Base-by-base conservation (phyloP, 108 stramenopile genomes). In the Schizochytrium sp. region DNA sequence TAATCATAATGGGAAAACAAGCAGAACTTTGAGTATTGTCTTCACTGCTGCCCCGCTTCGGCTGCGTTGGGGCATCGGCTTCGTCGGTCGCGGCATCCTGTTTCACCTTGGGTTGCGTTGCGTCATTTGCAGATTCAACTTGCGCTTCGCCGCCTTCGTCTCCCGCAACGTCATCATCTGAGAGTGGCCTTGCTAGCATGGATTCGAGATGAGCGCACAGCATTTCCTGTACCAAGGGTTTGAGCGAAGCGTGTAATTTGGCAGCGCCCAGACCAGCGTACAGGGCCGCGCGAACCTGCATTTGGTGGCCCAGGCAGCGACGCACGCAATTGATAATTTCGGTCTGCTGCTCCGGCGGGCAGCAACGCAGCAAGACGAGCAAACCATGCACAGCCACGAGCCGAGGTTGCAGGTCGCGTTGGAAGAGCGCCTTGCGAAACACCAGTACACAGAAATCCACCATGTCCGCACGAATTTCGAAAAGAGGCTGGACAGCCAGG, bases 351-450 rank as follows among this genome's bases (percentile, higher is more conserved):
- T 83, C 76, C 6, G 4, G 12, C 12, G 45, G 10, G 25, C 48
- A 53, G 51, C 76, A 83, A 45, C 76, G 76, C 3, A 83, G 51
- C 10, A 83, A 23, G 48, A 83, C 23, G 1, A 83, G 23, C 10
- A 83, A 23, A 55, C 76, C 76, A 14, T 83, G 76, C 76, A 83
- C 45, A 34, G 76, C 76, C 45, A 83, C 76, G n/a, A 83, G 51
- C 6, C 76, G 76, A n/a, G 76, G 76, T 12, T 83, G 45, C 45
- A 83, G 76, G 2, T 83, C 76, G 76, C 76, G 76, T 45, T 83
- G 76, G 28, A 83, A 83, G 51, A 83, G 76, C 5, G 76, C 76
- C 51, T 83, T 83, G n/a, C 76, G 76, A 23, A 83, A 83, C 12
- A 83, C 76, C 18, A 83, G 28, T 0, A 83, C 51, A 12, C 48